Evolutionary conservation across 139 green algal genomes (phyloP), one percentile per base, ranked within the genome.

Genomic region (Ettlia oleoabundans): DNA sequence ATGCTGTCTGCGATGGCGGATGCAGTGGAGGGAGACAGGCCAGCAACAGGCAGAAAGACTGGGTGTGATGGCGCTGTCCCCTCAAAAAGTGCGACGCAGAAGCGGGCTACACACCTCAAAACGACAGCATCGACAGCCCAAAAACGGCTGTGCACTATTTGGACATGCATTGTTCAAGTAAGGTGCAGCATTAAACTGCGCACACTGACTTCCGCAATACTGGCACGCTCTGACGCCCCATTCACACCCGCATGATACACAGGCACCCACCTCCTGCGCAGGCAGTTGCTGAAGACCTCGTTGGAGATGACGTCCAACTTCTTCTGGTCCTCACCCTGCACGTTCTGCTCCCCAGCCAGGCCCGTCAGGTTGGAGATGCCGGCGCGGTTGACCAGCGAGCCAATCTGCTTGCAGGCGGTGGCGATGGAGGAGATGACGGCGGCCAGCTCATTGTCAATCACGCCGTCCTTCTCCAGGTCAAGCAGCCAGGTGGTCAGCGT

Each of bases 261-360:
- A 28, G 21, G 18, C 21, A 30, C 55, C 3, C 63, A 82, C 77
- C 77, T 93, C 41, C 81, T 80, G 24, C 91, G 87, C 80, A 99
- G 90, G 84, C 90, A 96, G 88, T 98, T 96, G 84, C 86, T 92
- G 90, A 99, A 99, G 28, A 99, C 95, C 66, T 98, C 93, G 88
- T 99, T 99, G 80, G 96, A 98, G 61, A 99, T 90, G 1, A 99
- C 96, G 81, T 99, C 97, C 85, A 99, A 94, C 93, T 99, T 99
- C 91, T 99, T 99, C 94, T 99, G 97, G 89, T 99, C 97, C 92
- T 99, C 97, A 22, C 97, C 97, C 90, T 95, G 86, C 30, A 78
- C 63, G 55, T 87, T 88, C 33, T 69, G 26, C 68, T 88, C 81
- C 52, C 94, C 94, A 15, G 92, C 93, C 26, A 93, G 78, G 40